Percentiles rank a stretch among this genome's conserved stretches.
Conservation (phyloP, 495 filamentous ascomycete species). For the Stereocaulon alpinum region DNA sequence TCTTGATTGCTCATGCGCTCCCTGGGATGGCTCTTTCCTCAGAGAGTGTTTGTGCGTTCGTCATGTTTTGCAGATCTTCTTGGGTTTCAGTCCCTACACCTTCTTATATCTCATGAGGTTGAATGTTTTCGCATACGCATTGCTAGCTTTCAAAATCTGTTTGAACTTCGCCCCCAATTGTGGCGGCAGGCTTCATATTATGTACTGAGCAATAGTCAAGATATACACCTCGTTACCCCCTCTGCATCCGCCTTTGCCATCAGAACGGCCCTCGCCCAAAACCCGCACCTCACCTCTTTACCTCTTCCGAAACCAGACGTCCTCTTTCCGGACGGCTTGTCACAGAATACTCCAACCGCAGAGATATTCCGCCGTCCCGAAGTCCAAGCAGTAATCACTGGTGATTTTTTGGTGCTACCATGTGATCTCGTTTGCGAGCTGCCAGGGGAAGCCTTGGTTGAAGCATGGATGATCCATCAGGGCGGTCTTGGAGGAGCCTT, state of each 20-base stretch:
- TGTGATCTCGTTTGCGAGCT: conserved; percentile 93
- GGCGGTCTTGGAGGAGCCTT: conserved; percentile 47
- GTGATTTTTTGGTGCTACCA: conserved; percentile 82
- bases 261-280: conserved; percentile 67
- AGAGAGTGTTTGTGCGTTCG: not conserved
- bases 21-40: not conserved
- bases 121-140: no score
- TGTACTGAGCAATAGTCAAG: conserved; percentile 30
- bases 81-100: no score
- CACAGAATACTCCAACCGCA: conserved; percentile 74
- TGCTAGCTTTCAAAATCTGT: no score
- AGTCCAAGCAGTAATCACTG: conserved; percentile 57
- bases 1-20: not conserved
- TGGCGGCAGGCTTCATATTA: not conserved
- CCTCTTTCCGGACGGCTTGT: conserved; percentile 59
- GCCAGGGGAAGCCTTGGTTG: conserved; percentile 65
- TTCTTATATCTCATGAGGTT: no score
- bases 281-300: conserved; percentile 75
- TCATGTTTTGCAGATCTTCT: not conserved
- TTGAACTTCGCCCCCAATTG: no score
- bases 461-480: conserved; percentile 86
- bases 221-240: conserved; percentile 76
- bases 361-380: conserved; percentile 77
- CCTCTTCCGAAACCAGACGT: conserved; percentile 64
- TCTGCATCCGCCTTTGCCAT: conserved; percentile 62